These are phyloP conservation scores for Boletus sp. DNA, from an alignment of 1,284 basidiomycete species.

Conservation along the genomic window DNA sequence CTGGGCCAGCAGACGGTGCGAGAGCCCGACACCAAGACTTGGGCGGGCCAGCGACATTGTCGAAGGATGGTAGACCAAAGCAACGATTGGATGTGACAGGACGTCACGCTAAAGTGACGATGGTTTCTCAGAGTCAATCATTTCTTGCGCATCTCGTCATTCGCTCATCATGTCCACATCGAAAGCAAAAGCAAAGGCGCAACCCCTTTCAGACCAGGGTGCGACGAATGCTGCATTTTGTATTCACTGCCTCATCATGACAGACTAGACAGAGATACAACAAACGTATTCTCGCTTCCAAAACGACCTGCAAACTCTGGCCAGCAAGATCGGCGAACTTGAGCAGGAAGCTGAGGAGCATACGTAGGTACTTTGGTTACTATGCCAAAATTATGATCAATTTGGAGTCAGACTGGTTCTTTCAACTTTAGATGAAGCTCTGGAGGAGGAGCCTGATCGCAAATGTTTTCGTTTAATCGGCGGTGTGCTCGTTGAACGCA, in stretches of 20 bases:
- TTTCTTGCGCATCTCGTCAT: constrained; percentile 37
- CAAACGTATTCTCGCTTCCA: constrained; percentile 72
- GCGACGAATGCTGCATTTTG: constrained; percentile 22
- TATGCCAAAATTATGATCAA: constrained; percentile 6
- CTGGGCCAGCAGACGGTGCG: constrained; percentile 28
- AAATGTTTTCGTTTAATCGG: constrained; percentile 97
- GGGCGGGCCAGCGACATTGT: constrained; percentile 48
- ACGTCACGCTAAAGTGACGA: constrained; percentile 37
- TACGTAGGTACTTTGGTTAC: constrained; percentile 42
- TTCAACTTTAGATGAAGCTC: constrained; percentile 76
- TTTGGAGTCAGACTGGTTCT: constrained; percentile 72
- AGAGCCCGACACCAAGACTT: constrained; percentile 32
- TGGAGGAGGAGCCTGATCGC: constrained; percentile 77
- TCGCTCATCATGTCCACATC: constrained; percentile 31
- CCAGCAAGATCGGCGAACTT: constrained; percentile 89
- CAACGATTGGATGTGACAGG: constrained; percentile 29
- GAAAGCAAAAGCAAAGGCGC: constrained; percentile 53
- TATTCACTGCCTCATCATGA: constrained; percentile 32
- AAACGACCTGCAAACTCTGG: constrained; percentile 80
- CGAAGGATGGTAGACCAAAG: constrained; percentile 17
- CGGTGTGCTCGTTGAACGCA: constrained; percentile 92
- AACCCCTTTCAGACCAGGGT: constrained; percentile 68
- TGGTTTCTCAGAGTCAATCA: constrained; percentile 47
- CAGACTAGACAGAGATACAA: constrained; percentile 69
- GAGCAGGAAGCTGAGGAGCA: constrained; percentile 94